phyloP scores from a whole-genome alignment of 2,329 filamentous ascomycete species.

The Xenoacremonium recifei region DNA sequence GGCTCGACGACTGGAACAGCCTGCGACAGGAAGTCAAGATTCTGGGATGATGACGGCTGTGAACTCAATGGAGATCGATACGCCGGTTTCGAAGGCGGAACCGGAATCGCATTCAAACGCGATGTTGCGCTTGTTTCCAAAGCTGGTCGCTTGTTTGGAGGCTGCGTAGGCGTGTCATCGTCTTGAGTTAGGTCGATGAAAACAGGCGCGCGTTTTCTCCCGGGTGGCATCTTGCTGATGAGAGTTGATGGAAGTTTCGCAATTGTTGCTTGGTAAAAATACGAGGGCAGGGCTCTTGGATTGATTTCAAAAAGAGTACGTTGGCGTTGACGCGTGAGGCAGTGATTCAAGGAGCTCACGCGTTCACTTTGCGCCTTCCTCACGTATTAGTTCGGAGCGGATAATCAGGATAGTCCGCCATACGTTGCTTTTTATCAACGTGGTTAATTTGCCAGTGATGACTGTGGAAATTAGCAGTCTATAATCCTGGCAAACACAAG shows the following conservation, averaged over 20 bases:
- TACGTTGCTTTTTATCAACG: background rate
- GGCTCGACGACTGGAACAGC: slow-evolving; percentile 28
- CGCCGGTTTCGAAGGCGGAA: background rate
- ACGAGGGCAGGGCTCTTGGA: background rate
- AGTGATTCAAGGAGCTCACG: background rate
- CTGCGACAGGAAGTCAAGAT: slow-evolving; percentile 13
- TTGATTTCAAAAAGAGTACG: background rate
- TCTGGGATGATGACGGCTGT: slow-evolving; percentile 13
- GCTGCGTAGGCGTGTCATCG: slow-evolving; percentile 20
- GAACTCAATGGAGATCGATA: background rate
- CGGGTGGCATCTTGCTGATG: slow-evolving; percentile 14
- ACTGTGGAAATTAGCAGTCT: too few relatives aligned
- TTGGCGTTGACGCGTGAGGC: background rate
- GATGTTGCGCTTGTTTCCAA: slow-evolving; percentile 6
- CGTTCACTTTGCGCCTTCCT: background rate
- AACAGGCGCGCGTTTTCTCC: slow-evolving; percentile 35
- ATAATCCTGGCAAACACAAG: too few relatives aligned
- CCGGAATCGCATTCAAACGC: background rate
- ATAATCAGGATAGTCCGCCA: slow-evolving; percentile 1
- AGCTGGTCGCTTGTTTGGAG: slow-evolving; percentile 25
- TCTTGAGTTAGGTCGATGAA: slow-evolving; percentile 43
- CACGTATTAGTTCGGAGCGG: background rate
- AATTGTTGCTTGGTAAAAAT: background rate
- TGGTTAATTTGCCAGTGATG: too few relatives aligned
- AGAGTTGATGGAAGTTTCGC: background rate